Percentiles rank a stretch among this genome's conserved stretches.
These are phyloP conservation scores for Lachnellula suecica DNA, from an alignment of 2,329 filamentous ascomycete species.

Conservation along the genomic window DNA sequence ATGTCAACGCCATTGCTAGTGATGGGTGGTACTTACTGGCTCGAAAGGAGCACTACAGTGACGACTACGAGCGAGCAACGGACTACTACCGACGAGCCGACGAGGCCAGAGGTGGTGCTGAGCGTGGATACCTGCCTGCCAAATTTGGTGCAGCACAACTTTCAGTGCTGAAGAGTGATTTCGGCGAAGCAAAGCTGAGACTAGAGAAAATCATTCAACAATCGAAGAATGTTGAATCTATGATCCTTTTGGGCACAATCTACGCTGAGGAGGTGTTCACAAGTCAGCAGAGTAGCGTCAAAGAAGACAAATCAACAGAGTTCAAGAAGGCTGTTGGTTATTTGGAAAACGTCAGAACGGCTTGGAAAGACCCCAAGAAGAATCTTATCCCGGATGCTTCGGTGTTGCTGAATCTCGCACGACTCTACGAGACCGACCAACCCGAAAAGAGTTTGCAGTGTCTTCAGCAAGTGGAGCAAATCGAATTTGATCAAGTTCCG, in stretches of 20 bases:
- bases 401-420: conserved; percentile 86
- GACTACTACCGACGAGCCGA: conserved; percentile 91
- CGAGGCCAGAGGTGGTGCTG: conserved; percentile 86
- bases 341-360: conserved; percentile 78
- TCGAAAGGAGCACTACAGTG: conserved; percentile 83
- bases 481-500: conserved; percentile 78
- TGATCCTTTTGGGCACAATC: conserved; percentile 86
- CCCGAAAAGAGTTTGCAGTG: conserved; percentile 93
- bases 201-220: conserved; percentile 93
- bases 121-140: conserved; percentile 86
- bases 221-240: conserved; percentile 80
- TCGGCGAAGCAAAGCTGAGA: conserved; percentile 88
- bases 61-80: conserved; percentile 70
- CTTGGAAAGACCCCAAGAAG: conserved; percentile 93
- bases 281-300: conserved; percentile 67
- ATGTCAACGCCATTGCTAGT: conserved; percentile 93
- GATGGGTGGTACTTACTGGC: conserved; percentile 97
- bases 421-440: conserved; percentile 81
- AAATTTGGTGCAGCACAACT: conserved; percentile 94
- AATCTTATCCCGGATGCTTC: conserved; percentile 78
- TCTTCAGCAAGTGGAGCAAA: conserved; percentile 85
- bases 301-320: conserved; percentile 85
- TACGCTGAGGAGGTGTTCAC: conserved; percentile 94
- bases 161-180: conserved; percentile 78
- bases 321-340: conserved; percentile 82